Conservation (phyloP, 345 rosid species). For the Syzygium oleosum region DNA sequence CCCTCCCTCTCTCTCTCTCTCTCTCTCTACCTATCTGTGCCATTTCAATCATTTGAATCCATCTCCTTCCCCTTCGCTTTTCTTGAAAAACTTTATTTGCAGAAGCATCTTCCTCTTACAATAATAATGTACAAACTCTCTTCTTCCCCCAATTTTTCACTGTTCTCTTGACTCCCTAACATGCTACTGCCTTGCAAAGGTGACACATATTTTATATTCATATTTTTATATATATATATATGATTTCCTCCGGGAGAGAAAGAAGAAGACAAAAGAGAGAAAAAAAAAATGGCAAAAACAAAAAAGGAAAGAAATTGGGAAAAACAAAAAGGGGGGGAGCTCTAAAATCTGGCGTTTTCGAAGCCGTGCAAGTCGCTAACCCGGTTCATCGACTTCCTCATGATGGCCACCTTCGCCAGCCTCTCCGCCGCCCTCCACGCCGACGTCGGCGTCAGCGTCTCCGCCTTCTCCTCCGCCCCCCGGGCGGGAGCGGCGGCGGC, state of each 20-base stretch:
- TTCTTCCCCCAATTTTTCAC: no score
- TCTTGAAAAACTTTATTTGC: no score
- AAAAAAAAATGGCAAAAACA: background rate
- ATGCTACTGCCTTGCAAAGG: no score
- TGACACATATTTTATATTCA: background rate
- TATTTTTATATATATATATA: background rate
- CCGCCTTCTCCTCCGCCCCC: slow-evolving; percentile 32
- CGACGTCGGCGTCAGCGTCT: slow-evolving; percentile 80
- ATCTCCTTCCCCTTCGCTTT: background rate
- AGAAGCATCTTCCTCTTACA: no score
- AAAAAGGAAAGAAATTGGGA: background rate
- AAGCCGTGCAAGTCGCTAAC: slow-evolving; percentile 96
- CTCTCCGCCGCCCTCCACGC: slow-evolving; percentile 93
- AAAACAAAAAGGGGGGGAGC: background rate
- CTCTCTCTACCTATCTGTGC: background rate
- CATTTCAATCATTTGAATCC: background rate
- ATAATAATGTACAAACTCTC: no score
- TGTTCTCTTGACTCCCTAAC: no score
- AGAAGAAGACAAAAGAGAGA: background rate
- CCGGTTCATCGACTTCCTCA: slow-evolving; percentile 87
- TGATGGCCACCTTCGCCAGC: slow-evolving; percentile 81
- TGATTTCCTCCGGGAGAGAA: background rate
- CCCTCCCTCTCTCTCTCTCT: background rate
- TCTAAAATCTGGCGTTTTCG: slow-evolving; percentile 84
- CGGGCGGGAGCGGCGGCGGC: background rate